Conservation (phyloP, 164 flowering plant genomes). For the Berberis vulgaris region DNA sequence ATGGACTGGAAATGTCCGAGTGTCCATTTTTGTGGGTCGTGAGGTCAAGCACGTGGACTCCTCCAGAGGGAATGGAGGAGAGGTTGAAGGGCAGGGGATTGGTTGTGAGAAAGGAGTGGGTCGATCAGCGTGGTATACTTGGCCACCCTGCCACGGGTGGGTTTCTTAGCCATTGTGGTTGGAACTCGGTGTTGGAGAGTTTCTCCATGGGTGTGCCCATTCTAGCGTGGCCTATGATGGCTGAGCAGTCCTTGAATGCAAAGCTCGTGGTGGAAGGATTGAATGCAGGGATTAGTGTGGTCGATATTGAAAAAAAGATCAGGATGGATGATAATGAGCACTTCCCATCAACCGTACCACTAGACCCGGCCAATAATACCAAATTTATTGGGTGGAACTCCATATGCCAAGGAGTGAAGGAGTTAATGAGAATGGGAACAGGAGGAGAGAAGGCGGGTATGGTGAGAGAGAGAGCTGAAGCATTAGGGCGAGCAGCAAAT, state of each 20-base stretch:
- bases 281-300: slow-evolving; percentile 13
- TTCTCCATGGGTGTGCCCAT: slow-evolving; percentile 27
- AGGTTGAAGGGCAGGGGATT: slow-evolving; percentile 18
- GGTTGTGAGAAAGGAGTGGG: slow-evolving; percentile 22
- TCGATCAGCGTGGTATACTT: slow-evolving; percentile 20
- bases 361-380: too few species aligned
- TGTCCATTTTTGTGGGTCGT: slow-evolving; percentile 9
- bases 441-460: slow-evolving; percentile 12
- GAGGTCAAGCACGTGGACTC: slow-evolving; percentile 10
- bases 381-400: not conserved
- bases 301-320: not conserved
- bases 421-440: slow-evolving; percentile 12
- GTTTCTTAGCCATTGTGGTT: slow-evolving; percentile 38
- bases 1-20: slow-evolving; percentile 10
- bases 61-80: slow-evolving; percentile 2
- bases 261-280: slow-evolving; percentile 25
- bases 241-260: slow-evolving; percentile 33
- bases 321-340: not conserved
- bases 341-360: too few species aligned
- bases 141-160: slow-evolving; percentile 25
- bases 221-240: slow-evolving; percentile 32
- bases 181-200: slow-evolving; percentile 34
- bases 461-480: slow-evolving; percentile 10
- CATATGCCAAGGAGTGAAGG: slow-evolving; percentile 14
- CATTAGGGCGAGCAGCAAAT: slow-evolving; percentile 9